phyloP scores from a whole-genome alignment of 176 grass and related monocot species.

The Carex kokanica region DNA sequence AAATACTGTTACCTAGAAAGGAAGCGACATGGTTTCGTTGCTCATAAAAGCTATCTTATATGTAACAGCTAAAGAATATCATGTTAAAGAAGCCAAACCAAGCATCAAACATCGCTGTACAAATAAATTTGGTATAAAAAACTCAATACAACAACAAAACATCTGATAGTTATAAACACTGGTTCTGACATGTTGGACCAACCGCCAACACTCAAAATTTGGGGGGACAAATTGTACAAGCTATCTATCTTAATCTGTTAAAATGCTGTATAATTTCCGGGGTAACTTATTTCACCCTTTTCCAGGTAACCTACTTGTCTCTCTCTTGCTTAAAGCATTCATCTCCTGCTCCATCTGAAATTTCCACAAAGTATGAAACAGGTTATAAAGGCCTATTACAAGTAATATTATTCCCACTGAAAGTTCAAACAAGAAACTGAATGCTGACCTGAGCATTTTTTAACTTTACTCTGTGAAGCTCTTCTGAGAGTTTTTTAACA shows the following conservation, averaged over 20 bases:
- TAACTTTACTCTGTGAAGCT: slow-evolving; percentile 57
- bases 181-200: slow-evolving; percentile 21
- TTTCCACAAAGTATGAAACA: slow-evolving; percentile 1
- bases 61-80: not conserved
- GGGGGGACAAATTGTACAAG: slow-evolving; percentile 27
- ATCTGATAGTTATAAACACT: slow-evolving; percentile 7
- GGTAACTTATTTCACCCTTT: slow-evolving; percentile 20
- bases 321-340: slow-evolving; percentile 47
- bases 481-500: slow-evolving; percentile 51
- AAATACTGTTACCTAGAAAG: not conserved
- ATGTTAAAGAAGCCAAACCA: not conserved
- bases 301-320: slow-evolving; percentile 33
- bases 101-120: slow-evolving; percentile 5
- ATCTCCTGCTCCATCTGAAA: slow-evolving; percentile 75
- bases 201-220: slow-evolving; percentile 25
- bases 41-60: not conserved
- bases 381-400: slow-evolving; percentile 15
- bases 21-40: not conserved
- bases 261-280: slow-evolving; percentile 21
- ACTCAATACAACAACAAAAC: slow-evolving; percentile 21
- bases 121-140: slow-evolving; percentile 21
- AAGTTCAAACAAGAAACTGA: not conserved
- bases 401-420: not conserved
- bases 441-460: slow-evolving; percentile 57
- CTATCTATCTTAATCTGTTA: slow-evolving; percentile 24